Percentiles rank a stretch among this genome's conserved stretches.
phyloP scores from a whole-genome alignment of 2,329 filamentous ascomycete genomes.

The Nannizziopsis barbatae region DNA sequence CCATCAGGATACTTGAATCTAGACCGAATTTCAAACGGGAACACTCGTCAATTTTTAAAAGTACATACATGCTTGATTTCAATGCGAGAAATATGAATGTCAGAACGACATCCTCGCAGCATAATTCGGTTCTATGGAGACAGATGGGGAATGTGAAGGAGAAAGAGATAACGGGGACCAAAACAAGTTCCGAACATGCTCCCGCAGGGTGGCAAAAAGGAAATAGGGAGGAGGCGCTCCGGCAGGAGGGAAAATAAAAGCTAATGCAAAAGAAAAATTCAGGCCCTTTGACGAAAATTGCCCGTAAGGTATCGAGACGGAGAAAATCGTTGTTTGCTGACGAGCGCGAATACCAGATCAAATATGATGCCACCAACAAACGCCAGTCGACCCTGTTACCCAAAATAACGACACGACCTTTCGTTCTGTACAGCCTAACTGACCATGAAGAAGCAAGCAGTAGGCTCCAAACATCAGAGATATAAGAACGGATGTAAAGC shows the following conservation, averaged over 20 bases:
- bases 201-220: neutral
- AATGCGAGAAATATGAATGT: neutral
- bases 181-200: constrained; percentile 8
- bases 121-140: neutral
- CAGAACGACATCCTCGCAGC: neutral
- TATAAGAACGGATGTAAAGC: neutral
- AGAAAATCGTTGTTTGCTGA: too few relatives aligned
- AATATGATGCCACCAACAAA: neutral
- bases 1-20: neutral
- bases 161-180: neutral
- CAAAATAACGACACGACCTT: neutral
- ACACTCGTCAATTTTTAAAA: neutral
- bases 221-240: neutral
- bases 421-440: constrained; percentile 6
- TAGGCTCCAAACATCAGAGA: neutral
- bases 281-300: neutral
- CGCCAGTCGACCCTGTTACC: neutral
- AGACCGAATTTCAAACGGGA: neutral
- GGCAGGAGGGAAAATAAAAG: neutral
- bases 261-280: neutral
- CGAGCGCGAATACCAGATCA: too few relatives aligned
- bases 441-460: neutral
- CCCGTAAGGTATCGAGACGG: neutral
- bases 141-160: neutral
- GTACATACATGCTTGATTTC: neutral